Base-by-base conservation (phyloP, 179 eudicot species). In the Heliamphora pulchella region DNA sequence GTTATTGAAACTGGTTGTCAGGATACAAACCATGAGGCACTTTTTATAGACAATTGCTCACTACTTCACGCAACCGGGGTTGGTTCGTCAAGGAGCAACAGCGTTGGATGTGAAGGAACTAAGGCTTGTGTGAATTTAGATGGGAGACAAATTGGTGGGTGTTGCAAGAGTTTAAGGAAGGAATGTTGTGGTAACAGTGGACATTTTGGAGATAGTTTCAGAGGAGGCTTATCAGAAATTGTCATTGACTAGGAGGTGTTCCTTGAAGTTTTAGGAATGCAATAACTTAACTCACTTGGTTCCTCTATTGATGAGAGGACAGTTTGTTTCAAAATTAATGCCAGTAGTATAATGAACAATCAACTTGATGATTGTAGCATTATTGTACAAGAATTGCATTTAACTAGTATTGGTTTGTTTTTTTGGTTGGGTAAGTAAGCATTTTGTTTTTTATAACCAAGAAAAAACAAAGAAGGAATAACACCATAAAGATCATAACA, bases 211-310 rank as follows among this genome's bases (percentile, higher is more conserved):
- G 18, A 64, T 58, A 69, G 54, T 54, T 78, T 84, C n/a, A 17
- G 67, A 54, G 86, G 84, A 43, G 84, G 82, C 1, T 79, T 83
- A 76, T 63, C 86, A 70, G 86, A 86, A 66, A 86, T 83, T 39
- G 63, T 81, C n/a, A 83, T 86, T 41, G 84, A 86, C 13, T 85
- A 72, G 71, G 17, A 72, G 71, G 17, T 15, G 71, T 31, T 6
- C 61, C 69, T 64, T 8, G 15, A 61, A 46, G 59, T 63, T 48
- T 20, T 61, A 46, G 47, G 14, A 3, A 14, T 4, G 51, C 15
- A 5, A 48, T 61, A 51, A 65, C 44, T 14, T 63, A 47, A 18
- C 43, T 41, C 44, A 57, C 54, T 46, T 46, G 39, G 51, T 43
- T 77, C 53, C 73, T 39, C 22, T 22, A 66, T 53, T 63, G 39